Evolutionary conservation across 164 flowering plant species (phyloP).

Genomic region (Piper betle): DNA sequence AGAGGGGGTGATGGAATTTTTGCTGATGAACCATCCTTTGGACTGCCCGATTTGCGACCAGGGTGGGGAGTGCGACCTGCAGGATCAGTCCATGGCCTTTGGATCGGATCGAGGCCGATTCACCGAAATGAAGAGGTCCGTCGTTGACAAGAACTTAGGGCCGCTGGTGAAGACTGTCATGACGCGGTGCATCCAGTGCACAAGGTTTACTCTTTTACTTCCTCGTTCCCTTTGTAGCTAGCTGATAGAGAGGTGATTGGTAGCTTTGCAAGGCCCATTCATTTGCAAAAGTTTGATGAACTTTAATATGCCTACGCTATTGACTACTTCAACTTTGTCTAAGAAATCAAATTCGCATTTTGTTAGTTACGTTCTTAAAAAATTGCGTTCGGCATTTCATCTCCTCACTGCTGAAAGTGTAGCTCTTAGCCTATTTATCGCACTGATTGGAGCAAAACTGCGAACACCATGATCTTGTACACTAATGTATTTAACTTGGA

Average conservation of each 20-base stretch:
- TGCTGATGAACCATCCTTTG: conserved; percentile 95
- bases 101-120: conserved; percentile 99
- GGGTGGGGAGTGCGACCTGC: conserved; percentile 99
- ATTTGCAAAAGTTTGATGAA: not conserved
- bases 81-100: conserved; percentile 99
- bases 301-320: too few species aligned
- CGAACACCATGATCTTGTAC: too few species aligned
- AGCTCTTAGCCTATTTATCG: too few species aligned
- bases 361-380: too few species aligned
- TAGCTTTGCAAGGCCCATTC: not conserved
- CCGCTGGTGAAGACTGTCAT: conserved; percentile 98
- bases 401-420: too few species aligned
- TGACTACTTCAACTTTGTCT: too few species aligned
- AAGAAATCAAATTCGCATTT: too few species aligned
- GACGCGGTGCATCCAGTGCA: conserved; percentile 99
- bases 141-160: conserved; percentile 96
- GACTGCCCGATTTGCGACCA: conserved; percentile 99
- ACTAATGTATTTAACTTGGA: too few species aligned
- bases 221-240: not conserved
- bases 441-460: too few species aligned
- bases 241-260: too few species aligned
- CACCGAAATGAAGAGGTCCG: conserved; percentile 93
- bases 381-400: too few species aligned
- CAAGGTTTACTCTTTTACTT: conserved; percentile 40
- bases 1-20: conserved; percentile 98